These are phyloP conservation scores for Solanum chmielewskii DNA, from an alignment of 257 asterid species.

Conservation along the genomic window DNA sequence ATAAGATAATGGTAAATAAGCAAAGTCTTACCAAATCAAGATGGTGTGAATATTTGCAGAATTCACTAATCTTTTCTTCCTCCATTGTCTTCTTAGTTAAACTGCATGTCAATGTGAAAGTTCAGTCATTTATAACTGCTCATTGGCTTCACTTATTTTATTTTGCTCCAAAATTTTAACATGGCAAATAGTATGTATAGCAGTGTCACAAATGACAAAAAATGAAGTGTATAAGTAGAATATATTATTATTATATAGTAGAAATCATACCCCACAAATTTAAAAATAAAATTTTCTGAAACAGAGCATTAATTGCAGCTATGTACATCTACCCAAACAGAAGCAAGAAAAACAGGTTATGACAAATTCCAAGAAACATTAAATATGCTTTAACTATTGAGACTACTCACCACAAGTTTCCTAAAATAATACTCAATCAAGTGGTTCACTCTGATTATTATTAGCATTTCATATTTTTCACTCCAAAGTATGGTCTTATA, in stretches of 20 bases:
- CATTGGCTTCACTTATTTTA: background rate
- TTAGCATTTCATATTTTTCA: background rate
- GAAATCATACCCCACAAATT: slow-evolving; percentile 8
- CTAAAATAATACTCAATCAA: background rate
- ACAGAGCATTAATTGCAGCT: slow-evolving; percentile 43
- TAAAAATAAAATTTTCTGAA: slow-evolving; percentile 1
- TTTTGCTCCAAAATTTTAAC: background rate
- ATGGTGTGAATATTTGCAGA: slow-evolving; percentile 3
- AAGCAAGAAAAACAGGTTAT: slow-evolving; percentile 6
- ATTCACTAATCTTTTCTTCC: slow-evolving; percentile 7
- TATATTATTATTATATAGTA: background rate
- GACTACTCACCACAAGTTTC: slow-evolving; percentile 15
- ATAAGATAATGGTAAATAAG: background rate
- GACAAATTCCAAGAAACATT: slow-evolving; percentile 40
- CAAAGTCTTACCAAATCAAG: slow-evolving; percentile 4
- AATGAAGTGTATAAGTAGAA: background rate
- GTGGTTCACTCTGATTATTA: background rate
- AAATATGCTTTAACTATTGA: slow-evolving; percentile 10
- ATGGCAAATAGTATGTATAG: background rate
- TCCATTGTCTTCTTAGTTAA: background rate
- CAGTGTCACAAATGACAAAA: background rate
- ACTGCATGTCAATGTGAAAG: background rate
- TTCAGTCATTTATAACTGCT: background rate
- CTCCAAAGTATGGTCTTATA: background rate
- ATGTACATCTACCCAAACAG: slow-evolving; percentile 23